These are phyloP conservation scores for Candida sonorensis DNA, from an alignment of 805 yeast genomes.

Conservation along the genomic window DNA sequence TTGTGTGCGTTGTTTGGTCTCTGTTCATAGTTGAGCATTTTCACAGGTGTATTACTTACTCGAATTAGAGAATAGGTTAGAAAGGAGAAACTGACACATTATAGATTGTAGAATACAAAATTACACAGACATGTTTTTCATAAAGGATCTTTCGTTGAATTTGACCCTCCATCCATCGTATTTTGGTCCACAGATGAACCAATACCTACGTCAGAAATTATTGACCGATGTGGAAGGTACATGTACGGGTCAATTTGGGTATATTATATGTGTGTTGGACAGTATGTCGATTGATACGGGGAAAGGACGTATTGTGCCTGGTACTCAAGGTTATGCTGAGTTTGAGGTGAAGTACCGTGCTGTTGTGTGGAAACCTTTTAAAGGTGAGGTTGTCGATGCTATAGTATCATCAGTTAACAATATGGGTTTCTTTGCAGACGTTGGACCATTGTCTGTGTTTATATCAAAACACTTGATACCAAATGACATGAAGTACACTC, in stretches of 20 bases:
- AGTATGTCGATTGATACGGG: conserved; percentile 94
- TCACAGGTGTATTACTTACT: too few species aligned
- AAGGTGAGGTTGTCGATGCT: conserved; percentile 98
- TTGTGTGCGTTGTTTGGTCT: too few species aligned
- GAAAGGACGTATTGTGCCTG: conserved; percentile 82
- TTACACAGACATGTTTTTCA: conserved; percentile 23
- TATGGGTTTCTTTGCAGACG: conserved; percentile 97
- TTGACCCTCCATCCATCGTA: conserved; percentile 94
- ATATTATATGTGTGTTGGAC: conserved; percentile 92
- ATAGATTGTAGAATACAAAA: too few species aligned
- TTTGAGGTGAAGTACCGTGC: conserved; percentile 95
- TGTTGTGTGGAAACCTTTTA: conserved; percentile 96
- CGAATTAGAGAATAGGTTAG: too few species aligned
- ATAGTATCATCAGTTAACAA: conserved; percentile 88
- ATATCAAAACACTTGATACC: conserved; percentile 94
- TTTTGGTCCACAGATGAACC: conserved; percentile 97
- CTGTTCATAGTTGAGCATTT: too few species aligned
- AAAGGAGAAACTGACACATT: too few species aligned
- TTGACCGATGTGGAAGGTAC: conserved; percentile 97
- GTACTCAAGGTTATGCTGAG: conserved; percentile 86
- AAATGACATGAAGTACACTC: conserved; percentile 86
- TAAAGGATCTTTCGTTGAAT: conserved; percentile 85
- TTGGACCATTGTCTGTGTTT: conserved; percentile 92
- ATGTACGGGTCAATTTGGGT: conserved; percentile 98
- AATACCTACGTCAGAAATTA: conserved; percentile 80